A percentile compares a stretch with the other conserved stretches of the same genome.
phyloP scores from a whole-genome alignment of 129 eudicot species.

The Arctium minus region DNA sequence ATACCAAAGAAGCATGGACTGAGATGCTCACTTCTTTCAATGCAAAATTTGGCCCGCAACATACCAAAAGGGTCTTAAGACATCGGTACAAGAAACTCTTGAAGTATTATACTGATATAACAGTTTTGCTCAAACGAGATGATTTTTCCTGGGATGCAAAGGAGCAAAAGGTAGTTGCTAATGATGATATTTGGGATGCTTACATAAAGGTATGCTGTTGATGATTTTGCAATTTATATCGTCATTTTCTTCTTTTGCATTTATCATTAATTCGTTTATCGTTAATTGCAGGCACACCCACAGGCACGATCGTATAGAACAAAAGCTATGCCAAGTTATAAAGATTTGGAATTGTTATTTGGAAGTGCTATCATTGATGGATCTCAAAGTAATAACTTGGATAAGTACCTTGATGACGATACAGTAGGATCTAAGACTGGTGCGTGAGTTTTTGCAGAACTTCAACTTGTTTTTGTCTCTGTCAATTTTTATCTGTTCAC shows the following conservation, averaged over 20 bases:
- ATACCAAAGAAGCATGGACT: conserved; percentile 49
- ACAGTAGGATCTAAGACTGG: conserved; percentile 36
- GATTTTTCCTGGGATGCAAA: conserved; percentile 53
- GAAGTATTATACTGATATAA: conserved; percentile 43
- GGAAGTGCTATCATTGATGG: conserved; percentile 27
- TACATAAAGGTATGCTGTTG: conserved; percentile 40
- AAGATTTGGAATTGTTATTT: conserved; percentile 39
- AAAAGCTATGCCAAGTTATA: conserved; percentile 37
- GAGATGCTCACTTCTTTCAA: conserved; percentile 47
- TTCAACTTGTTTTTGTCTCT: neutral
- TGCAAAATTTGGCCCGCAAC: conserved; percentile 41
- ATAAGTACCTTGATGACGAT: conserved; percentile 34
- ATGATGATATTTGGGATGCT: conserved; percentile 56
- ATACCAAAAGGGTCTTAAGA: conserved; percentile 47
- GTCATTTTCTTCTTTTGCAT: neutral
- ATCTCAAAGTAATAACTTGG: conserved; percentile 22
- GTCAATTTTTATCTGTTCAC: neutral
- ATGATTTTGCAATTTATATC: neutral
- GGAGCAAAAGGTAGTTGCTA: conserved; percentile 45
- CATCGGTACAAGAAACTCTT: conserved; percentile 55
- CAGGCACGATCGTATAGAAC: conserved; percentile 43
- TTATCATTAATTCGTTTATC: conserved; percentile 7
- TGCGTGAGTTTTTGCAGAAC: conserved; percentile 10
- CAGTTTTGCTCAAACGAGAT: conserved; percentile 37
- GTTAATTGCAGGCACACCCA: conserved; percentile 42